A percentile compares a stretch with the other conserved stretches of the same genome.
phyloP scores from a whole-genome alignment of 768 basidiomycete genomes.

The Suillus hirtellus region DNA sequence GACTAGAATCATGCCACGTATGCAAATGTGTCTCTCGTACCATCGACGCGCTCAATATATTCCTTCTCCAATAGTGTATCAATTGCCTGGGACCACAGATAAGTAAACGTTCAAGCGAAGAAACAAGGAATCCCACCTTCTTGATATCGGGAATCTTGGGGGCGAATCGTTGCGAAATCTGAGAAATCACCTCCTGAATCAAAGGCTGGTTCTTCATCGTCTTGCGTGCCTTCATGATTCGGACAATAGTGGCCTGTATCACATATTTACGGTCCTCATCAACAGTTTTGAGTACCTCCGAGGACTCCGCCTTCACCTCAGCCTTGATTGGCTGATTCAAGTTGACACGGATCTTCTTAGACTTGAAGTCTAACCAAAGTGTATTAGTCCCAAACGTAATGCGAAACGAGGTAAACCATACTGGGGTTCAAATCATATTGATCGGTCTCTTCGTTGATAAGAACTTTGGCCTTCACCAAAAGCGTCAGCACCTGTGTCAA shows the following conservation, averaged over 20 bases:
- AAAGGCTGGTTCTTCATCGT: constrained; percentile 92
- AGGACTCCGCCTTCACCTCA: constrained; percentile 88
- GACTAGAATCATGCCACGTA: constrained; percentile 34
- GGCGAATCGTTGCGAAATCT: constrained; percentile 84
- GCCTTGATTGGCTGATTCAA: constrained; percentile 92
- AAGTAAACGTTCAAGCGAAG: constrained; percentile 1
- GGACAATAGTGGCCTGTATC: constrained; percentile 92
- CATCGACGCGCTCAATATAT: constrained; percentile 93
- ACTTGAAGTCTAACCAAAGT: constrained; percentile 70
- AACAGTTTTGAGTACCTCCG: constrained; percentile 89
- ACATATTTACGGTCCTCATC: constrained; percentile 97
- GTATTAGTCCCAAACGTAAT: neutral
- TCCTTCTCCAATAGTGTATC: constrained; percentile 94
- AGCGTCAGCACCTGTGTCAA: constrained; percentile 62
- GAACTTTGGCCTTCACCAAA: constrained; percentile 86
- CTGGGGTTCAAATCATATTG: constrained; percentile 92
- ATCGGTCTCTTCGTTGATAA: constrained; percentile 85
- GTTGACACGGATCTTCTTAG: constrained; percentile 91
- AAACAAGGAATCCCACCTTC: constrained; percentile 53
- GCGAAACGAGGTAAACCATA: constrained; percentile 26
- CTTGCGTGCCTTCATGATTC: constrained; percentile 95
- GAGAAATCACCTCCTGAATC: constrained; percentile 88
- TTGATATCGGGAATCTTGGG: constrained; percentile 97
- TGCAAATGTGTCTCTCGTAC: constrained; percentile 73
- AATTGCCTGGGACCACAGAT: constrained; percentile 61